Percentiles rank a stretch among this genome's conserved stretches.
phyloP scores from a whole-genome alignment of 495 filamentous ascomycete species.

The Talaromyces proteolyticus region DNA sequence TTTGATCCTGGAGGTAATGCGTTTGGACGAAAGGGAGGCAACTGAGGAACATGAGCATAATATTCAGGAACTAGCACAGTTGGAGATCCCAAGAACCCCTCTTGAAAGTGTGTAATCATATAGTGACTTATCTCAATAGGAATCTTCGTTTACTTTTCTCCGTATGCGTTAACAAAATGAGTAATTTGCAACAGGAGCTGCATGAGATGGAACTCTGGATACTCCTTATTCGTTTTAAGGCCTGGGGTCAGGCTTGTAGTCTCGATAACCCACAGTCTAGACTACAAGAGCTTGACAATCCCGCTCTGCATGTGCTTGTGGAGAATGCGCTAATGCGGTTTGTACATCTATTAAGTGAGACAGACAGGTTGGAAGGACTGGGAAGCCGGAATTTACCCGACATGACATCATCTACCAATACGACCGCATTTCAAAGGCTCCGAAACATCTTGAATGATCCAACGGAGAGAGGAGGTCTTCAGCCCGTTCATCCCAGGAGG shows the following conservation, averaged over 20 bases:
- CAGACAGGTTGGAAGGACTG: neutral
- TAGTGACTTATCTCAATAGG: neutral
- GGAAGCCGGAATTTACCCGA: neutral
- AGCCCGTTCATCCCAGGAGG: neutral
- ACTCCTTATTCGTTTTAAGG: neutral
- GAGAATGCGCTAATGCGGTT: neutral
- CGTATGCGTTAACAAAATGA: neutral
- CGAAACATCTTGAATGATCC: neutral
- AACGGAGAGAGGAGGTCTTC: neutral
- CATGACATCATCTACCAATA: neutral
- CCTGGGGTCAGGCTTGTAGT: slow-evolving; percentile 2
- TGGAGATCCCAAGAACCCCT: neutral
- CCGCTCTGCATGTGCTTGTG: neutral
- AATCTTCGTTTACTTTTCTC: neutral
- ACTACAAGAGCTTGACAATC: neutral
- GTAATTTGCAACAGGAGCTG: neutral
- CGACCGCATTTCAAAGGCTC: neutral
- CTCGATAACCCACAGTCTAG: neutral
- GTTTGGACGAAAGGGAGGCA: neutral
- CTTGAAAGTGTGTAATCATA: neutral
- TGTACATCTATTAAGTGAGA: neutral
- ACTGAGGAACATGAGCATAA: neutral
- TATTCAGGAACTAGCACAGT: neutral
- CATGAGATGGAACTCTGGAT: neutral
- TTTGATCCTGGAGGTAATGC: neutral